Conservation (phyloP, 78 protist genomes). For the Ministeria vibrans region DNA sequence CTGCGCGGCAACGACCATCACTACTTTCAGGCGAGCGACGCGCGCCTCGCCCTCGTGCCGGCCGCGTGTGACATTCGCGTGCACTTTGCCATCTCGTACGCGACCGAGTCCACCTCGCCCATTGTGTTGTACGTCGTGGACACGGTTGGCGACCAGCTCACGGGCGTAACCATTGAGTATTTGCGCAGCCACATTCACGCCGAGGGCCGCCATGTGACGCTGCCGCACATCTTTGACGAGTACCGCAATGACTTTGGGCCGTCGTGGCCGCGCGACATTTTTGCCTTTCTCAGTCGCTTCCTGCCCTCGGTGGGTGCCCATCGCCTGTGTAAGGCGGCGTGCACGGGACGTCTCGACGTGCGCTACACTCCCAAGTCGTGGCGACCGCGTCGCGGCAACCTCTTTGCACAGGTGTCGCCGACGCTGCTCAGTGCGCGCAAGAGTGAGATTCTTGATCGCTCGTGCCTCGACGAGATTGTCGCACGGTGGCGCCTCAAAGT, state of each 20-base stretch:
- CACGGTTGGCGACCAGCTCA: not conserved
- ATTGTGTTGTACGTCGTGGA: not conserved
- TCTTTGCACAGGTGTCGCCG: not conserved
- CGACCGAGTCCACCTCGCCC: not conserved
- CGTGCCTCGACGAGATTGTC: not conserved
- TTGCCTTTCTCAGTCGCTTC: not conserved
- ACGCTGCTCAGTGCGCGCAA: not conserved
- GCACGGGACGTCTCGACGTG: too few species aligned
- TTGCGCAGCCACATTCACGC: not conserved
- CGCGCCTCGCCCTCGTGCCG: not conserved
- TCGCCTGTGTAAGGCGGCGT: not conserved
- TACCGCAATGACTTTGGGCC: not conserved
- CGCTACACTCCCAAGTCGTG: not conserved
- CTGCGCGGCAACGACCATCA: not conserved
- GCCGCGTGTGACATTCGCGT: not conserved
- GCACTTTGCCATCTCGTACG: not conserved
- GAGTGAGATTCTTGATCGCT: not conserved
- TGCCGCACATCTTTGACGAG: not conserved
- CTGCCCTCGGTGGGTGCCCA: not conserved
- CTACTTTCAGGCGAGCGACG: not conserved
- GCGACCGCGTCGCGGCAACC: not conserved
- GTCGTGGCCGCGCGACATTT: not conserved
- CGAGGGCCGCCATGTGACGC: not conserved
- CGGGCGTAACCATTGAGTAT: not conserved
- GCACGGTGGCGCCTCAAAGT: not conserved